Percentiles rank a stretch among this genome's conserved stretches.
phyloP scores from a whole-genome alignment of 106 monocot genomes.

The Acorus calamus region DNA sequence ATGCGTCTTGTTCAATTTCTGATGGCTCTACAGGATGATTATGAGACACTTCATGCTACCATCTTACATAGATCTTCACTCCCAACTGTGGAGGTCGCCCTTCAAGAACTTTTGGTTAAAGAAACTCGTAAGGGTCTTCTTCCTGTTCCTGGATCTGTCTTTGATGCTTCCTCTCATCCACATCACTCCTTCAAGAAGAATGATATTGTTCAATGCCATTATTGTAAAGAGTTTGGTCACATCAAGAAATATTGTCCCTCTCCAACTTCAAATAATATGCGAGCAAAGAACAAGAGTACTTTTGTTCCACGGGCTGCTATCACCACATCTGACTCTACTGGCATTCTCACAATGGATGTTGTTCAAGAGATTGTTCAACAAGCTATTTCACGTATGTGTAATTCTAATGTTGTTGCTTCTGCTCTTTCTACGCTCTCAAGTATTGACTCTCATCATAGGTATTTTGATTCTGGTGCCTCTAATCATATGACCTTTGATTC shows the following conservation, averaged over 20 bases:
- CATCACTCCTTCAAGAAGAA: too few relatives aligned
- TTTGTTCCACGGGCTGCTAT: neutral
- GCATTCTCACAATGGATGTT: neutral
- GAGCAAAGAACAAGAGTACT: neutral
- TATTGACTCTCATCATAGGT: too few relatives aligned
- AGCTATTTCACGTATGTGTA: neutral
- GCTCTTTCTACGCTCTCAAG: neutral
- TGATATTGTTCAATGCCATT: too few relatives aligned
- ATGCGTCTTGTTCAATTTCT: neutral
- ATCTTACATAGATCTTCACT: neutral
- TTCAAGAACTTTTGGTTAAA: neutral
- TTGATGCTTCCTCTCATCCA: neutral
- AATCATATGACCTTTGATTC: conserved; percentile 2
- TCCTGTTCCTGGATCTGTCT: neutral
- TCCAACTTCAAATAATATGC: neutral
- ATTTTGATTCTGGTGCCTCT: neutral
- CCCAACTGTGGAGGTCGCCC: neutral
- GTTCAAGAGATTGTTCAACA: neutral
- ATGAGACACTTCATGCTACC: neutral
- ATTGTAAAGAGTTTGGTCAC: neutral
- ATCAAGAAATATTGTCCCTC: neutral
- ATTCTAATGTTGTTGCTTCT: neutral
- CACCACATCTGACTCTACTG: neutral
- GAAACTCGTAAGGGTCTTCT: neutral
- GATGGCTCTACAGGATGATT: conserved; percentile 1